phyloP scores from a whole-genome alignment of 2,329 filamentous ascomycete species.

The Penicillium decumbens region DNA sequence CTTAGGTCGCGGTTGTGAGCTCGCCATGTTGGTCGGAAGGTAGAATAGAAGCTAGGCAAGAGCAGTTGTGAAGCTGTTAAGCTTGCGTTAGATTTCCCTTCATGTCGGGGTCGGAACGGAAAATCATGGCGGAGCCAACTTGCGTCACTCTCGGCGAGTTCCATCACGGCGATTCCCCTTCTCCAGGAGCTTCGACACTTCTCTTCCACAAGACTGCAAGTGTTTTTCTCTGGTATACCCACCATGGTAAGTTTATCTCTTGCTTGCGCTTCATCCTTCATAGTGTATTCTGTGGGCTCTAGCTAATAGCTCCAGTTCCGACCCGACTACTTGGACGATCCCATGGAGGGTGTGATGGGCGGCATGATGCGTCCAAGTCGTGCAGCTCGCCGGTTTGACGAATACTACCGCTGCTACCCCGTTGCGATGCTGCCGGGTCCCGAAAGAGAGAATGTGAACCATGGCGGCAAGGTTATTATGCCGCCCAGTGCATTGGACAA shows the following conservation, averaged over 20 bases:
- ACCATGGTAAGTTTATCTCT: constrained; percentile 24
- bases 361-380: constrained; percentile 50
- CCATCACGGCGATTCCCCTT: constrained; percentile 4
- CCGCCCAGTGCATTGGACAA: constrained; percentile 96
- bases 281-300: neutral
- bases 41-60: neutral
- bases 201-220: neutral
- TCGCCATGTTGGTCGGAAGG: constrained; percentile 46
- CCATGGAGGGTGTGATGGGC: constrained; percentile 51
- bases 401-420: constrained; percentile 97
- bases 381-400: constrained; percentile 77
- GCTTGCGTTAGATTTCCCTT: constrained; percentile 4
- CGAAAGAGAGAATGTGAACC: constrained; percentile 84
- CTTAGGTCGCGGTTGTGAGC: constrained; percentile 70
- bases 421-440: constrained; percentile 88
- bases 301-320: constrained; percentile 37
- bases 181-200: neutral
- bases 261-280: neutral
- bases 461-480: constrained; percentile 95
- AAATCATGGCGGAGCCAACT: constrained; percentile 36
- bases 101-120: constrained; percentile 37
- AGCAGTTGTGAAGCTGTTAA: constrained; percentile 6
- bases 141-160: constrained; percentile 35
- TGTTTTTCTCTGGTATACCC: neutral
- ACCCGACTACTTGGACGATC: constrained; percentile 50